Percentiles rank a stretch among this genome's conserved stretches.
Evolutionary conservation across 306 rosid species (phyloP).

Genomic region (Glycine soja): DNA sequence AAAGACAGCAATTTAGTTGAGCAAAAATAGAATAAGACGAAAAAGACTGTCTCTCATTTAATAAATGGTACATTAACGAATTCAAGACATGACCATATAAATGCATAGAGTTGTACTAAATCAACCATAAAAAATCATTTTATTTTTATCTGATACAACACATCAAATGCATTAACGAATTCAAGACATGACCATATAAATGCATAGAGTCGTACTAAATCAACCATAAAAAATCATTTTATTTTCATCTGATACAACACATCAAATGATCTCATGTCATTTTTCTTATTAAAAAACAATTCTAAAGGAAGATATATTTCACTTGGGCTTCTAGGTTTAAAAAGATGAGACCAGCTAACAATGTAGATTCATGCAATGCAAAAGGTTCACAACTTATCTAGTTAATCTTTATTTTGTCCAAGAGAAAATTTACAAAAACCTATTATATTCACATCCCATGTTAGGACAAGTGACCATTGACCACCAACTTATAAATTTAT

Average conservation of each 20-base stretch:
- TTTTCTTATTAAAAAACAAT: not conserved
- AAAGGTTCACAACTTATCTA: constrained; percentile 1
- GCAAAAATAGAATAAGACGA: constrained; percentile 30
- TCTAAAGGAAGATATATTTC: not conserved
- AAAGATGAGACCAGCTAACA: constrained; percentile 9
- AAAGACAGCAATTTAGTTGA: constrained; percentile 39
- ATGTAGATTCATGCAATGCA: constrained; percentile 22
- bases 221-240: constrained; percentile 5
- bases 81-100: constrained; percentile 31
- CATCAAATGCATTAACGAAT: not conserved
- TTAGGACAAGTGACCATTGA: not conserved
- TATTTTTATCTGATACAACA: not conserved
- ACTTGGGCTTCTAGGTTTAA: constrained; percentile 21
- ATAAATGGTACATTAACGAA: constrained; percentile 7
- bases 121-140: constrained; percentile 16
- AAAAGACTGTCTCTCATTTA: not conserved
- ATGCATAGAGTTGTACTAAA: constrained; percentile 12
- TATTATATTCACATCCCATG: too few relatives aligned
- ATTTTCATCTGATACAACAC: not conserved
- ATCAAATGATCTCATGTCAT: not conserved
- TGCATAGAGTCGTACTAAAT: constrained; percentile 13
- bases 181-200: constrained; percentile 20
- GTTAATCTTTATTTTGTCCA: not conserved
- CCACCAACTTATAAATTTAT: not conserved
- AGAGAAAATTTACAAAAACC: not conserved